These are phyloP conservation scores for Myriosclerotinia duriaeana DNA, from an alignment of 2,329 filamentous ascomycete species.

Conservation along the genomic window DNA sequence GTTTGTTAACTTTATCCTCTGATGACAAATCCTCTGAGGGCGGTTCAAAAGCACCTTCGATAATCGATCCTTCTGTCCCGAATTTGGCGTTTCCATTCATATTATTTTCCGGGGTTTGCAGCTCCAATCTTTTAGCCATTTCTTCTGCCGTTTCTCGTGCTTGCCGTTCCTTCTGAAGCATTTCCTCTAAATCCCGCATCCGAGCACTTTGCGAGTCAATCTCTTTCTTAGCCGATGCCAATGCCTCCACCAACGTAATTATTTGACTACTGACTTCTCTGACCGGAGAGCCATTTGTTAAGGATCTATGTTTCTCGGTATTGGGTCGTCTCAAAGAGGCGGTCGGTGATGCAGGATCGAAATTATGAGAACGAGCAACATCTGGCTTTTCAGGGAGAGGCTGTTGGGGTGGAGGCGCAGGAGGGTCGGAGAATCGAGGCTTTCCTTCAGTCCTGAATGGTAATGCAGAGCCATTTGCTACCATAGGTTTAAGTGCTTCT, in stretches of 20 bases:
- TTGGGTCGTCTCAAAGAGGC: slow-evolving; percentile 68
- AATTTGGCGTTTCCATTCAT: slow-evolving; percentile 44
- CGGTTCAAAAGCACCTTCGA: slow-evolving; percentile 50
- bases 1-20: slow-evolving; percentile 31
- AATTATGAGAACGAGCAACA: slow-evolving; percentile 50
- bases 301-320: slow-evolving; percentile 69
- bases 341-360: slow-evolving; percentile 46
- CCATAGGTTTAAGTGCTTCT: slow-evolving; percentile 50
- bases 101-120: slow-evolving; percentile 49
- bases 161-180: slow-evolving; percentile 74
- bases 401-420: slow-evolving; percentile 88
- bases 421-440: slow-evolving; percentile 85
- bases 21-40: slow-evolving; percentile 37
- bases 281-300: slow-evolving; percentile 49
- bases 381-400: slow-evolving; percentile 93
- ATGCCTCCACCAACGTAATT: slow-evolving; percentile 76
- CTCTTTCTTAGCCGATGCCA: slow-evolving; percentile 81
- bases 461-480: slow-evolving; percentile 48
- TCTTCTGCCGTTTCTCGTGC: slow-evolving; percentile 85
- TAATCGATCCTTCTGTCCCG: slow-evolving; percentile 43
- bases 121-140: slow-evolving; percentile 67
- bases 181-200: slow-evolving; percentile 76
- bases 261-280: slow-evolving; percentile 69
- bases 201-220: slow-evolving; percentile 78
- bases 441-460: slow-evolving; percentile 69